phyloP scores from a whole-genome alignment of 2,329 filamentous ascomycete species.

The Arthroderma sp. region DNA sequence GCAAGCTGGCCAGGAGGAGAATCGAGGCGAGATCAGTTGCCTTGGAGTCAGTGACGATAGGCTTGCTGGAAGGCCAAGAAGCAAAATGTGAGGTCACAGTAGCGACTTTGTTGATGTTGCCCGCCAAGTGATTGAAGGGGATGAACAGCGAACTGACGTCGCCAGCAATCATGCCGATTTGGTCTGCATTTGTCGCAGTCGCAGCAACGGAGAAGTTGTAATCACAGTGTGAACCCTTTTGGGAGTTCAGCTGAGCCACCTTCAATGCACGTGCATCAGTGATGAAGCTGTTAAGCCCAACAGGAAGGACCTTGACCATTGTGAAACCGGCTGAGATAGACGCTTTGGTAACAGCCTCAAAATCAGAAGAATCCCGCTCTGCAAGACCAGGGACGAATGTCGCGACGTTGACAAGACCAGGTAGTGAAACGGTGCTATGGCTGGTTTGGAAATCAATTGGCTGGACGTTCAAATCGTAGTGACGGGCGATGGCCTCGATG shows the following conservation, averaged over 20 bases:
- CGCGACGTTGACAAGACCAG: conserved; percentile 66
- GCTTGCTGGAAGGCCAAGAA: conserved; percentile 63
- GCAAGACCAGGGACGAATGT: conserved; percentile 65
- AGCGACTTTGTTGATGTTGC: conserved; percentile 73
- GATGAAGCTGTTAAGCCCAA: conserved; percentile 59
- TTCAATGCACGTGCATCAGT: conserved; percentile 60
- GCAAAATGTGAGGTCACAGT: conserved; percentile 68
- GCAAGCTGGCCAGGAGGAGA: conserved; percentile 61
- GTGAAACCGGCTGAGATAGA: conserved; percentile 64
- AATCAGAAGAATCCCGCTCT: conserved; percentile 50
- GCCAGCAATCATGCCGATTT: conserved; percentile 57
- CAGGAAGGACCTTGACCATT: conserved; percentile 68
- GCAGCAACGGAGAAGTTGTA: conserved; percentile 69
- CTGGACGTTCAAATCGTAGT: conserved; percentile 72
- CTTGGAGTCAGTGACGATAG: conserved; percentile 70
- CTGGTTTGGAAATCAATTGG: conserved; percentile 87
- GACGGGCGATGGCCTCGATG: conserved; percentile 81
- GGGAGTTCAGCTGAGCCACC: conserved; percentile 57
- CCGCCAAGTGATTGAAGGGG: conserved; percentile 66
- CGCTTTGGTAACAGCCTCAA: conserved; percentile 57
- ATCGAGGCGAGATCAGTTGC: conserved; percentile 70
- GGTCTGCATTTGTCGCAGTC: conserved; percentile 58
- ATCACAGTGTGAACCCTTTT: conserved; percentile 56
- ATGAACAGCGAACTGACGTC: conserved; percentile 73
- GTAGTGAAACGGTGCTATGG: conserved; percentile 59